A percentile compares a stretch with the other conserved stretches of the same genome.
Conservation (phyloP, 179 eudicot genomes). For the Vitellaria paradoxa region DNA sequence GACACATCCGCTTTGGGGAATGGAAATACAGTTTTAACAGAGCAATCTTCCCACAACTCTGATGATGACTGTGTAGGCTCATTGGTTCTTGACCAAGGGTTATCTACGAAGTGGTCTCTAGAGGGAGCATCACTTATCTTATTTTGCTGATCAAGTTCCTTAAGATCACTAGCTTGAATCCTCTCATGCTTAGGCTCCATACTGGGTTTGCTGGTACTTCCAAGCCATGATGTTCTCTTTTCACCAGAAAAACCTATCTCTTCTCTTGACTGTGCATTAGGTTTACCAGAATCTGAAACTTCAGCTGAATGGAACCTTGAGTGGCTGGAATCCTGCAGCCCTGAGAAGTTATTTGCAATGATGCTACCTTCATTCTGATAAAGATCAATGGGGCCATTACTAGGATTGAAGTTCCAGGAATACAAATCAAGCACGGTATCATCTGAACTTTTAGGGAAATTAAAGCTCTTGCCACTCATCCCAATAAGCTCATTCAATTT, state of each 20-base stretch:
- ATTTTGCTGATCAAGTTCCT: constrained; percentile 38
- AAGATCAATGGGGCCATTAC: constrained; percentile 40
- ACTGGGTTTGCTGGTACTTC: constrained; percentile 45
- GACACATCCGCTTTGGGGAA: constrained; percentile 51
- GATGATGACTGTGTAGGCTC: constrained; percentile 38
- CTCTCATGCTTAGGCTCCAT: constrained; percentile 30
- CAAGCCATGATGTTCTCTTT: constrained; percentile 50
- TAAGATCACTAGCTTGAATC: constrained; percentile 31
- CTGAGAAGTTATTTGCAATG: constrained; percentile 19
- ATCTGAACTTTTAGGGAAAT: constrained; percentile 46
- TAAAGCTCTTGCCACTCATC: constrained; percentile 44
- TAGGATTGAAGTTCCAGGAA: constrained; percentile 55
- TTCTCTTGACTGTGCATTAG: constrained; percentile 35
- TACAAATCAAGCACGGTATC: constrained; percentile 64
- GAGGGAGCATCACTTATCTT: constrained; percentile 25
- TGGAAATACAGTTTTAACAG: constrained; percentile 76
- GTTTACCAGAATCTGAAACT: constrained; percentile 26
- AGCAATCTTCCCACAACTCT: constrained; percentile 63
- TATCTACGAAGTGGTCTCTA: constrained; percentile 38
- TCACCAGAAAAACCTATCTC: constrained; percentile 40
- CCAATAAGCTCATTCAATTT: constrained; percentile 28
- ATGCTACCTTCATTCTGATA: constrained; percentile 33
- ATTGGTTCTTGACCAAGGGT: constrained; percentile 50
- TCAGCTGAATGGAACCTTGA: constrained; percentile 36
- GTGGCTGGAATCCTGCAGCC: constrained; percentile 32